A percentile compares a stretch with the other conserved stretches of the same genome.
Conservation (phyloP, 257 asterid species). For the Plantago major region DNA sequence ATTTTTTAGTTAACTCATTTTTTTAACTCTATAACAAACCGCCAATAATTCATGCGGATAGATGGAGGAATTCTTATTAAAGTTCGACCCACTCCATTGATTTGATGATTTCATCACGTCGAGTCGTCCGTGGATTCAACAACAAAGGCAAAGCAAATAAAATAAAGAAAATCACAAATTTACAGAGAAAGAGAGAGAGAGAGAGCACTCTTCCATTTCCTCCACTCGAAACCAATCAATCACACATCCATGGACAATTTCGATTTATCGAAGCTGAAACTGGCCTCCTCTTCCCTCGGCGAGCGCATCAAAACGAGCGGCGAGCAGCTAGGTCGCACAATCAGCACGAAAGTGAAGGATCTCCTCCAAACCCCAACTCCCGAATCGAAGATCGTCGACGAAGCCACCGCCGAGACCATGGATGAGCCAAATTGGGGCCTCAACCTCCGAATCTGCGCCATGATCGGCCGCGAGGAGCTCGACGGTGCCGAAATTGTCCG, state of each 20-base stretch:
- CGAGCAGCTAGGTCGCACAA: conserved; percentile 74
- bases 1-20: too few relatives aligned
- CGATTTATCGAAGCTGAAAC: conserved; percentile 59
- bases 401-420: conserved; percentile 69
- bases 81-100: too few relatives aligned
- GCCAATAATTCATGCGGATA: too few relatives aligned
- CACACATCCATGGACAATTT: too few relatives aligned
- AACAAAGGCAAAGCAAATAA: not conserved
- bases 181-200: conserved; percentile 44
- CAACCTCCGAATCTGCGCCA: conserved; percentile 82
- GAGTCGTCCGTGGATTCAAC: not conserved
- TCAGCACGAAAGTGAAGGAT: conserved; percentile 76
- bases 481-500: conserved; percentile 71
- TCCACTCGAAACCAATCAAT: too few relatives aligned
- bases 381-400: conserved; percentile 79
- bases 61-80: too few relatives aligned
- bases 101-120: too few relatives aligned
- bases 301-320: conserved; percentile 71
- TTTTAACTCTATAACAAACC: too few relatives aligned
- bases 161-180: not conserved
- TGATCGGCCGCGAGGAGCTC: conserved; percentile 64
- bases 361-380: conserved; percentile 76
- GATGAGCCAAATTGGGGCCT: conserved; percentile 87
- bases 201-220: too few relatives aligned
- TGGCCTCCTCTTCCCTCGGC: conserved; percentile 76